These are phyloP conservation scores for Spathaspora passalidarum DNA, from an alignment of 805 yeast genomes.

Conservation along the genomic window DNA sequence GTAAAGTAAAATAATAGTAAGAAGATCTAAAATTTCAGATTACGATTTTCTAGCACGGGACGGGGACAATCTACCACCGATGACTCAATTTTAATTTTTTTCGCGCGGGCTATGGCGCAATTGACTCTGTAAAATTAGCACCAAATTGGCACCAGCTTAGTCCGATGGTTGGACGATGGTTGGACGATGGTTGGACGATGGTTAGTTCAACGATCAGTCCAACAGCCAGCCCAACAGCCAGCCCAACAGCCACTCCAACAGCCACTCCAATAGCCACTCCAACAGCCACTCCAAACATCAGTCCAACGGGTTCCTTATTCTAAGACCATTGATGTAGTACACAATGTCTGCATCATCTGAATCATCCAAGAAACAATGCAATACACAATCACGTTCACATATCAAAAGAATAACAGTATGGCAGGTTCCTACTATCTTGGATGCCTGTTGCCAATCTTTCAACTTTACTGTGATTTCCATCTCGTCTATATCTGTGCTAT, in stretches of 20 bases:
- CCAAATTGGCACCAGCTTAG: not conserved
- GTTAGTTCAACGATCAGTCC: too few species aligned
- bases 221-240: too few species aligned
- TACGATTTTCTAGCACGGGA: too few species aligned
- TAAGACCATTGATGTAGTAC: slow-evolving; percentile 51
- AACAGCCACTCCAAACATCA: not conserved
- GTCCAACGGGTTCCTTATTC: not conserved
- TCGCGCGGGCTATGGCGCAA: not conserved
- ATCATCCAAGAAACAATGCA: slow-evolving; percentile 67
- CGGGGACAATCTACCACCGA: too few species aligned
- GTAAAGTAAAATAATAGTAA: not conserved
- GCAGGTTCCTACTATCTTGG: slow-evolving; percentile 58
- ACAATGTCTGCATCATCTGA: slow-evolving; percentile 62
- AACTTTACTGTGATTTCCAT: slow-evolving; percentile 50
- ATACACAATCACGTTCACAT: slow-evolving; percentile 53
- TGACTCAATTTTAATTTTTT: not conserved
- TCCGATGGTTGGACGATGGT: too few species aligned
- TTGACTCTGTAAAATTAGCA: not conserved
- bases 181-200: too few species aligned
- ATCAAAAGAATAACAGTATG: slow-evolving; percentile 59
- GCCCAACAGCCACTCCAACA: too few species aligned
- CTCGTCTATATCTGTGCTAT: slow-evolving; percentile 20
- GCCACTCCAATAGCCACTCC: not conserved
- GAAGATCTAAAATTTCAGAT: not conserved
- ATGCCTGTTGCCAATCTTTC: slow-evolving; percentile 68